Evolutionary conservation across 1,139 yeast species (phyloP), one percentile per base, ranked within the genome.

Genomic region (Kurtzmaniella natalensis): DNA sequence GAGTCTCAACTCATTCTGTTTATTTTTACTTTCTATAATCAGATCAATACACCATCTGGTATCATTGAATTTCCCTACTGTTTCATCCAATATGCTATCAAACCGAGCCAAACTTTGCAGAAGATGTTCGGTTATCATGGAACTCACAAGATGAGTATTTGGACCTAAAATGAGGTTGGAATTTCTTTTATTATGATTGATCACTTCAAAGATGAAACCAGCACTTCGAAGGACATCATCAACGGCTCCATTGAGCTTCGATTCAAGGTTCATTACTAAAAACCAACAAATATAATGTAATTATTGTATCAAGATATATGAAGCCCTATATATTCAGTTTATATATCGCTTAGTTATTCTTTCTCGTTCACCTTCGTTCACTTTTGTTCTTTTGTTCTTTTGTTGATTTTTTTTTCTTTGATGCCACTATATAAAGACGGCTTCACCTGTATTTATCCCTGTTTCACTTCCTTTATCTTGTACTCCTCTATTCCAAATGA

Each of bases 31-130:
- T 42, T 67, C 72, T 23, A 69, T 50, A 41, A 69, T 68, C 40
- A 64, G 67, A 37, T 61, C 72, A 7, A 69, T 53, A 39, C 73
- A 68, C 75, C 75, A 69, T 31, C 55, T 52, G 6, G 72, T 66
- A 37, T 69, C 74, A 42, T 68, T 67, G 43, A 68, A 62, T 42
- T 67, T 68, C 37, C 59, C 49, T 5, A 64, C 51, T 1, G 74
- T 65, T 11, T 69, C 74, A 44, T 69, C 74, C 11, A 69, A 52
- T 27, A 67, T 56, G 33, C 60, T 71, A 41, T 69, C 73, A 38
- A 69, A 68, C 33, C 56, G 58, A 30, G 53, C 44, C n/a, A 69
- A 56, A 41, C 61, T 61, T 34, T 47, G 49, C 10, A 64, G 52
- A 11, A 69, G 50, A 41, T 65, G 72, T n/a, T 60, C 52, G n/a